phyloP scores from a whole-genome alignment of 306 rosid species.

The Prunus campanulata region DNA sequence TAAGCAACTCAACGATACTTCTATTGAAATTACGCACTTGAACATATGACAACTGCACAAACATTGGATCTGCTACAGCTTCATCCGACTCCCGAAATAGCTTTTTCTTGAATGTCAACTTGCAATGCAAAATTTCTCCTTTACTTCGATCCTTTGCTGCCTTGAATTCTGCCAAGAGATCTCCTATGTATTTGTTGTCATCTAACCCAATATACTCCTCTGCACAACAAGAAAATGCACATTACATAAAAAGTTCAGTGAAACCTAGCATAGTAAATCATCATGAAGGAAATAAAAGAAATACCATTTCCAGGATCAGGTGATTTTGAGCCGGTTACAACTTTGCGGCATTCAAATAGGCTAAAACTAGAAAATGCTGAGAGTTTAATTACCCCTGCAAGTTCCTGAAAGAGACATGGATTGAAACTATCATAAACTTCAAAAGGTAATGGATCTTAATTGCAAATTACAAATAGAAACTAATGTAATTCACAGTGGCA shows the following conservation, averaged over 20 bases:
- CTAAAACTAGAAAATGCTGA: conserved; percentile 77
- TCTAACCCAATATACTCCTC: conserved; percentile 89
- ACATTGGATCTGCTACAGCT: conserved; percentile 88
- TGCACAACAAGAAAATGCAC: conserved; percentile 39
- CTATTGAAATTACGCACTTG: conserved; percentile 51
- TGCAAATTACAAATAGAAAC: not conserved
- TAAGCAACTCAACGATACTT: not conserved
- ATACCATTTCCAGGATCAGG: conserved; percentile 79
- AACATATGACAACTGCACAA: conserved; percentile 85
- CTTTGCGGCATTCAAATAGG: conserved; percentile 82
- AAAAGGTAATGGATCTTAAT: not conserved
- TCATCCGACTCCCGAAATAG: conserved; percentile 95
- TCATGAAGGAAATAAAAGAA: conserved; percentile 15
- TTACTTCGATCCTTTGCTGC: conserved; percentile 84
- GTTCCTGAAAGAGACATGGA: conserved; percentile 61
- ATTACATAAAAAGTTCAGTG: conserved; percentile 25
- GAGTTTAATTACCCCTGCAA: conserved; percentile 79
- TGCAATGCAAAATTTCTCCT: conserved; percentile 92
- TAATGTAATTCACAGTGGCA: not conserved
- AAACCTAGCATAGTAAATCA: conserved; percentile 17
- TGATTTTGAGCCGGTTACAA: conserved; percentile 69
- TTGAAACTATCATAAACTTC: conserved; percentile 8
- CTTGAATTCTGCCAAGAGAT: conserved; percentile 81
- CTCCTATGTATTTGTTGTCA: conserved; percentile 88
- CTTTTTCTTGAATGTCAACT: conserved; percentile 75